Evolutionary conservation across 192 early-diverging fungal species (phyloP).

Genomic region (Backusella psychrophila): DNA sequence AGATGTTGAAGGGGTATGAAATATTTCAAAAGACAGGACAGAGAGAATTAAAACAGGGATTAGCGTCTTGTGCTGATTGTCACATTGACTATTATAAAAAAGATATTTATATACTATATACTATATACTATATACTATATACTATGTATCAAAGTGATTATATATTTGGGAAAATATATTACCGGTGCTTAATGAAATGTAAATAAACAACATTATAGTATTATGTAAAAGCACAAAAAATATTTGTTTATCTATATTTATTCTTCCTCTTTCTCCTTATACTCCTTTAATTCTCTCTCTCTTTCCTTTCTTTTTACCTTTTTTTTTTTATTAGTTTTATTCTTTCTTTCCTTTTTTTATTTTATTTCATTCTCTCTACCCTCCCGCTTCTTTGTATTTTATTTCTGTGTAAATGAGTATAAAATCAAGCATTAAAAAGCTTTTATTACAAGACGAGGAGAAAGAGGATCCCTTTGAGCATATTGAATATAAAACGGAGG

Average conservation of each 20-base stretch:
- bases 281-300: not conserved
- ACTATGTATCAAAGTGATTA: too few relatives aligned
- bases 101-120: slow-evolving; percentile 4
- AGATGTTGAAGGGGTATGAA: slow-evolving; percentile 77
- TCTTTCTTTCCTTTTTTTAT: not conserved
- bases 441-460: not conserved
- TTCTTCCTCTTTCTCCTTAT: not conserved
- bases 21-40: slow-evolving; percentile 75
- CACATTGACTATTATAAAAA: slow-evolving; percentile 83
- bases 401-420: not conserved
- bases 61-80: slow-evolving; percentile 68
- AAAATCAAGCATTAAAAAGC: not conserved
- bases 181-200: slow-evolving; percentile 4
- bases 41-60: slow-evolving; percentile 73
- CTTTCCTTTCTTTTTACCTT: not conserved
- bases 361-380: not conserved
- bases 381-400: not conserved
- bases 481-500: not conserved
- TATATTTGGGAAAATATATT: slow-evolving; percentile 11
- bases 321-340: not conserved
- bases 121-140: too few relatives aligned
- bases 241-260: not conserved
- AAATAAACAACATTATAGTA: not conserved
- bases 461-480: slow-evolving; percentile 3
- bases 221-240: not conserved